Base-by-base conservation (phyloP, 331 rosid genomes). In the Telfairia occidentalis region DNA sequence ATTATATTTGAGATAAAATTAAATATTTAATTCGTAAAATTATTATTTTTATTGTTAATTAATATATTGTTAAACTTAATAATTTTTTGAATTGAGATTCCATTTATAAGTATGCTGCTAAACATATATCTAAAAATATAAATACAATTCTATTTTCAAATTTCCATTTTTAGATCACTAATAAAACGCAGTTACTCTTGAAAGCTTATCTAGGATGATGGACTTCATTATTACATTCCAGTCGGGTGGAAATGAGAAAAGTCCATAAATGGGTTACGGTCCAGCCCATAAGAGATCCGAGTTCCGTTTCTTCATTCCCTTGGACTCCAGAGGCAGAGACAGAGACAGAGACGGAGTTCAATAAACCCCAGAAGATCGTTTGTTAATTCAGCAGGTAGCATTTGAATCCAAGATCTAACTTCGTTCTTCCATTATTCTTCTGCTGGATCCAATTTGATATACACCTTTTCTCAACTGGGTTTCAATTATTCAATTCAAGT, bases 391-490 rank as follows among this genome's bases (percentile, higher is more conserved):
- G 57, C 58, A 43, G 75, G 75, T 46, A 26, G 8, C 38, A 45
- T 46, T 70, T 28, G 40, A 45, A 28, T 43, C 74, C 2, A 65
- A 65, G 75, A 70, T 70, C 75, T 70, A 16, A 45, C 45, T 46
- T 70, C 24, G 1, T 16, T 15, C 21, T 8, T 21, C 12, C 12
- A 19, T 66, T 66, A 0, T 38, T 66, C 12, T 45, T 70, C 57
- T 46, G 15, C 57, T 46, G 15, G 57, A 70, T 70, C 75, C 57
- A 70, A 15, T 70, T 70, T 70, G 57, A 45, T 70, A 43, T 21
- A 5, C 45, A 19, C 21, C 73, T 66, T 66, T 66, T 66, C 34
- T 10, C n/a, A 66, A 23, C 73, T 66, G 52, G 5, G 11, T 66
- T 28, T 45, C 54, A 24, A 26, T 70, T 69, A 13, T 43, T 45